phyloP scores from a whole-genome alignment of 441 rosid species.

The Gossypium laxum region DNA sequence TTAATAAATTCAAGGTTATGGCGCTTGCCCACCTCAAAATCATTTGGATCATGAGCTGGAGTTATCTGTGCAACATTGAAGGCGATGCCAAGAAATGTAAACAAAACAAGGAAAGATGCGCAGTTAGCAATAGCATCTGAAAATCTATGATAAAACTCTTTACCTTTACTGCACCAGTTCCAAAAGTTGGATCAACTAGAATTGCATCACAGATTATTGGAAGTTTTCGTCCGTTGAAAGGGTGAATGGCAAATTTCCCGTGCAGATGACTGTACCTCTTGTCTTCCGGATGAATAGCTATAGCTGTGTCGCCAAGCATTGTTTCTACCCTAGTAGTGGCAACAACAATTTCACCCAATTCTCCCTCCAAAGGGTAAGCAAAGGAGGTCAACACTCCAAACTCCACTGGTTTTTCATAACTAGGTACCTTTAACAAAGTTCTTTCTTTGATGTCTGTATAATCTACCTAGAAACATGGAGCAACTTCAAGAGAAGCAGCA shows the following conservation, averaged over 20 bases:
- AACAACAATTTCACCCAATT: conserved; percentile 75
- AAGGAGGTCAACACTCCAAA: conserved; percentile 88
- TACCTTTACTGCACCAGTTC: conserved; percentile 98
- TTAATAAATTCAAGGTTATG: conserved; percentile 71
- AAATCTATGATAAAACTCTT: not conserved
- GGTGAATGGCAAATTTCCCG: conserved; percentile 74
- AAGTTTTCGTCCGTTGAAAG: conserved; percentile 80
- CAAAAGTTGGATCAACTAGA: conserved; percentile 84
- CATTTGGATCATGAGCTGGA: conserved; percentile 94
- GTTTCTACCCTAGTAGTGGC: conserved; percentile 97
- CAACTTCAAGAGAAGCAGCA: conserved; percentile 19
- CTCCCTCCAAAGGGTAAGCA: conserved; percentile 79
- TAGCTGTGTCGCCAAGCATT: conserved; percentile 95
- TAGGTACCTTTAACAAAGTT: conserved; percentile 60
- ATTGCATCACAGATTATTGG: conserved; percentile 69
- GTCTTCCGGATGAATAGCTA: conserved; percentile 87
- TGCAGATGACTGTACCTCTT: conserved; percentile 70
- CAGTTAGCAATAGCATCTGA: not conserved
- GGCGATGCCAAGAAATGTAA: not conserved
- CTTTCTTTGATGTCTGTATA: conserved; percentile 61
- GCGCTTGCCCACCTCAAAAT: conserved; percentile 85
- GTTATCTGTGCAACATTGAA: conserved; percentile 49
- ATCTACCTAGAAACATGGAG: conserved; percentile 21
- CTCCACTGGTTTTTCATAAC: conserved; percentile 68
- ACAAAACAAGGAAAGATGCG: not conserved